These are phyloP conservation scores for Aspergillus olivimuriae DNA, from an alignment of 495 filamentous ascomycete genomes.

Conservation along the genomic window DNA sequence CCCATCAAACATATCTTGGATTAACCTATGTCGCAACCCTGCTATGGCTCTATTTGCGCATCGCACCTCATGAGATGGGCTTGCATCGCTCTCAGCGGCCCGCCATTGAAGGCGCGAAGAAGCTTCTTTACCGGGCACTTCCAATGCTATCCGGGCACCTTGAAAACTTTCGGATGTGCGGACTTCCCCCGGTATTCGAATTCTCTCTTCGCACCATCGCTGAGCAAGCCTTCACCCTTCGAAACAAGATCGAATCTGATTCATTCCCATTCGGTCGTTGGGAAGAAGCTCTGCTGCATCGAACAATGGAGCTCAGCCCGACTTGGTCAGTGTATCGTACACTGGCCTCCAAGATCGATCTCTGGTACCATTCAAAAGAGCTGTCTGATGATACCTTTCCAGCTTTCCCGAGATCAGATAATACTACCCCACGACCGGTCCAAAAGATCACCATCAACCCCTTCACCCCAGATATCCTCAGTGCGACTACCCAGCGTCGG, in stretches of 20 bases:
- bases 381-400: slow-evolving; percentile 6
- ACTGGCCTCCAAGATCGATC: slow-evolving; percentile 26
- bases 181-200: slow-evolving; percentile 43
- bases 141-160: slow-evolving; percentile 41
- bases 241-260: slow-evolving; percentile 27
- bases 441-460: slow-evolving; percentile 3
- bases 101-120: slow-evolving; percentile 38
- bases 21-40: slow-evolving; percentile 42
- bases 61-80: slow-evolving; percentile 29
- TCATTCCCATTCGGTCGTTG: slow-evolving; percentile 34
- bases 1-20: slow-evolving; percentile 44
- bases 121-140: slow-evolving; percentile 36
- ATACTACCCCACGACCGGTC: slow-evolving; percentile 2
- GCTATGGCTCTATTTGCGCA: slow-evolving; percentile 37
- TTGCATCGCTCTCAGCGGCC: slow-evolving; percentile 31
- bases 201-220: slow-evolving; percentile 33
- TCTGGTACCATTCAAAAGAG: slow-evolving; percentile 24
- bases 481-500: slow-evolving; percentile 3
- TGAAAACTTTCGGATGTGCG: slow-evolving; percentile 41
- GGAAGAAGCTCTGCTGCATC: slow-evolving; percentile 33
- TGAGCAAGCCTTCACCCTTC: slow-evolving; percentile 31
- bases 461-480: slow-evolving; percentile 6
- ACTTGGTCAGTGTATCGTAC: slow-evolving; percentile 36
- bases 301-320: slow-evolving; percentile 18
- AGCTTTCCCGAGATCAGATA: slow-evolving; percentile 6